A percentile compares a stretch with the other conserved stretches of the same genome.
These are phyloP conservation scores for Helotiales sp. DNA, from an alignment of 2,329 filamentous ascomycete genomes.

Conservation along the genomic window DNA sequence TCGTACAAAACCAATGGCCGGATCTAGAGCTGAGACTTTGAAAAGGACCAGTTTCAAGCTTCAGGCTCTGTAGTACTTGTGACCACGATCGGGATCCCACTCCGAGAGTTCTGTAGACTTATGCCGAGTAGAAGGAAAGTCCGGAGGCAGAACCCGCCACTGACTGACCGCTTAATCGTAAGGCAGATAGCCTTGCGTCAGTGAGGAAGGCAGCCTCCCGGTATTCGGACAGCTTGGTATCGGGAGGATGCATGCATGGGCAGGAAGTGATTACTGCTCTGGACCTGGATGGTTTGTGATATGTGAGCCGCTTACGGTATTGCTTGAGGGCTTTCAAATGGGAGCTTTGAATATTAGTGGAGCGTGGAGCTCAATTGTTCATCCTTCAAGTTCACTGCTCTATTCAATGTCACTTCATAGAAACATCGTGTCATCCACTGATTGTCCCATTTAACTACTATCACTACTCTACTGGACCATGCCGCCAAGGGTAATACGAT, in stretches of 20 bases:
- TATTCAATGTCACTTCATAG: background rate
- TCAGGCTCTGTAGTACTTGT: background rate
- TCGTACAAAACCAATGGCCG: background rate
- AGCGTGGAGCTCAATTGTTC: no score
- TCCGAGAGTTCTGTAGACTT: background rate
- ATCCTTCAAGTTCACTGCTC: no score
- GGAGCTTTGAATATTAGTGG: no score
- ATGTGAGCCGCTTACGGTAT: background rate
- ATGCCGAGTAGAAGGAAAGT: background rate
- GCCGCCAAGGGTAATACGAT: slow-evolving; percentile 18
- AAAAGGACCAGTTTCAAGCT: background rate
- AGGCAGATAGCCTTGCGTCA: background rate
- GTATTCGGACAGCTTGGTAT: background rate
- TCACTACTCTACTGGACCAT: slow-evolving; percentile 31
- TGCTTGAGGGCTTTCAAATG: no score
- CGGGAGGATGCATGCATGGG: background rate
- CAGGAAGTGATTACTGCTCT: background rate
- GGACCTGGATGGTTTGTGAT: background rate
- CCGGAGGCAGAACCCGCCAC: background rate
- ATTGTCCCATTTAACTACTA: slow-evolving; percentile 28
- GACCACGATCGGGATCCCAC: background rate
- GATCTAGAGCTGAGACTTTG: background rate
- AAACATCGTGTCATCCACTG: slow-evolving; percentile 11
- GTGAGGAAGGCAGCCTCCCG: background rate
- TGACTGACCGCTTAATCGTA: background rate